Percentiles rank a stretch among this genome's conserved stretches.
phyloP scores from a whole-genome alignment of 2,329 filamentous ascomycete genomes.

The Colletotrichum viniferum region DNA sequence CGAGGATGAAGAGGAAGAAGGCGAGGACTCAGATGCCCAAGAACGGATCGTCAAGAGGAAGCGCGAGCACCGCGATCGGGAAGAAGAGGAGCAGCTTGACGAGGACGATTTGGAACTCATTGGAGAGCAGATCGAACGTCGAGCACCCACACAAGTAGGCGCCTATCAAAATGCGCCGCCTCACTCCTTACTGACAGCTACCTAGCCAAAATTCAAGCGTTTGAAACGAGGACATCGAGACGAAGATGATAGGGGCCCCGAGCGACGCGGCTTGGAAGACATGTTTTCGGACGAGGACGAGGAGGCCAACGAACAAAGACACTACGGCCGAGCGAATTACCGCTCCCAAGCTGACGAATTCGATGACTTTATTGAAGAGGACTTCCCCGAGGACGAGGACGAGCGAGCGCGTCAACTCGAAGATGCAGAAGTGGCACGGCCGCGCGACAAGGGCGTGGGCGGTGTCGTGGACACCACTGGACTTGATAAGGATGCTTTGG shows the following conservation, averaged over 20 bases:
- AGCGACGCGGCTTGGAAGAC: slow-evolving; percentile 79
- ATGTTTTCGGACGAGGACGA: slow-evolving; percentile 98
- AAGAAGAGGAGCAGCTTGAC: slow-evolving; percentile 87
- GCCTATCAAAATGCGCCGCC: background rate
- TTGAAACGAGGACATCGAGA: slow-evolving; percentile 89
- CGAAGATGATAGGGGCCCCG: slow-evolving; percentile 67
- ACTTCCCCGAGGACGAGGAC: slow-evolving; percentile 86
- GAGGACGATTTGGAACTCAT: slow-evolving; percentile 97
- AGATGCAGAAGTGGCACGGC: slow-evolving; percentile 86
- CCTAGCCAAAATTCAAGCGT: slow-evolving; percentile 89
- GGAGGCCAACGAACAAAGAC: slow-evolving; percentile 61
- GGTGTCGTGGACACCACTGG: slow-evolving; percentile 80
- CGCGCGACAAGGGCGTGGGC: slow-evolving; percentile 71
- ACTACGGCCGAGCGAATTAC: slow-evolving; percentile 56
- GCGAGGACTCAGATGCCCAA: slow-evolving; percentile 59
- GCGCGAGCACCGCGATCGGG: slow-evolving; percentile 75
- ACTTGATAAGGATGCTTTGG: slow-evolving; percentile 88
- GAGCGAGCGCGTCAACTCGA: slow-evolving; percentile 77
- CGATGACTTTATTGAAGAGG: slow-evolving; percentile 96
- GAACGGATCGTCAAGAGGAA: slow-evolving; percentile 72
- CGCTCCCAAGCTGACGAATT: slow-evolving; percentile 77
- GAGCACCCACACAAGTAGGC: slow-evolving; percentile 72
- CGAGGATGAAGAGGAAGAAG: slow-evolving; percentile 80
- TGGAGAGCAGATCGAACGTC: slow-evolving; percentile 77
- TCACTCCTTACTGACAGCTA: background rate